These are phyloP conservation scores for Botrytis aclada DNA, from an alignment of 2,329 filamentous ascomycete species.

Conservation along the genomic window DNA sequence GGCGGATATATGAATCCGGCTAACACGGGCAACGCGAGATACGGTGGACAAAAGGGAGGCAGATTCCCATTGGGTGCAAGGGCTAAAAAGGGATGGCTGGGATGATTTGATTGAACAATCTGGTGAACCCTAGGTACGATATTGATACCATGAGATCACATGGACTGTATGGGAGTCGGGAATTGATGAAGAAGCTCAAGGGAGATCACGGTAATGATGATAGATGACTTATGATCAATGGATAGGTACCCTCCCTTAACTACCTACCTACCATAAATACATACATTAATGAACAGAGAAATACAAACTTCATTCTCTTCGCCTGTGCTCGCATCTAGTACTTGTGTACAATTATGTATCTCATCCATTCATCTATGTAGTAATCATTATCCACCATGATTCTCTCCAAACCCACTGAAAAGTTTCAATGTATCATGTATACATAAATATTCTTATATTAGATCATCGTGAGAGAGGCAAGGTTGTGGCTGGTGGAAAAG, in stretches of 20 bases:
- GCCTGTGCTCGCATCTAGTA: too few relatives aligned
- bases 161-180: background rate
- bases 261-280: background rate
- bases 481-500: background rate
- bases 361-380: background rate
- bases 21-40: background rate
- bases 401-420: background rate
- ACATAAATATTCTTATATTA: background rate
- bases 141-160: background rate
- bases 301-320: background rate
- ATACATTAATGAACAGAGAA: background rate
- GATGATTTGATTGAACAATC: background rate
- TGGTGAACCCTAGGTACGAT: background rate
- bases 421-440: background rate
- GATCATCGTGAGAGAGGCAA: too few relatives aligned
- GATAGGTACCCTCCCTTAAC: background rate
- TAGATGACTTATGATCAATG: constrained; percentile 10
- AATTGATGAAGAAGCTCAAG: background rate
- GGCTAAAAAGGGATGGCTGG: background rate
- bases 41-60: background rate
- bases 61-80: background rate
- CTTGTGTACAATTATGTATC: background rate
- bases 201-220: constrained; percentile 1
- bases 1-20: background rate
- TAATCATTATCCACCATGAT: background rate